Percentiles rank a stretch among this genome's conserved stretches.
Conservation (phyloP, 1,139 yeast genomes). For the Suhomyces choctaworum region DNA sequence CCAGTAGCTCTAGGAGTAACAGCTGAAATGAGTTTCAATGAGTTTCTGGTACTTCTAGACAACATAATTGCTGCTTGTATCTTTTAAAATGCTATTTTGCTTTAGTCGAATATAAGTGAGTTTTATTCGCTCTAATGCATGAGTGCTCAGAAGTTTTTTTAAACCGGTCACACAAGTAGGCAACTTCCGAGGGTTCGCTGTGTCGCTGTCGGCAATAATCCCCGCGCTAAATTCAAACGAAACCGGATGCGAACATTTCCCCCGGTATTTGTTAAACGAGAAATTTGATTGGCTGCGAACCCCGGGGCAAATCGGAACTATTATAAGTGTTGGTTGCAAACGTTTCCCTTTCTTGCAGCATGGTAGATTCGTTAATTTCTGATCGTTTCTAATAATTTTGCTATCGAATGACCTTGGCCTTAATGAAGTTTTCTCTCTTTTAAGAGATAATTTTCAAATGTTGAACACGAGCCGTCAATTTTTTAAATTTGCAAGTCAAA, state of each 20-base stretch:
- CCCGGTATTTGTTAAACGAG: slow-evolving; percentile 10
- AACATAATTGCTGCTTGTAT: slow-evolving; percentile 14
- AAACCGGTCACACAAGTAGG: slow-evolving; percentile 4
- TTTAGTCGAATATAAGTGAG: slow-evolving; percentile 1
- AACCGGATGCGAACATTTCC: slow-evolving; percentile 8
- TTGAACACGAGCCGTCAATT: no score
- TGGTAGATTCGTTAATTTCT: no score
- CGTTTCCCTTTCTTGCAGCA: no score
- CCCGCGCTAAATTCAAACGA: slow-evolving; percentile 8
- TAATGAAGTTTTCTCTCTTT: no score
- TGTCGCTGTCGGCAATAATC: slow-evolving; percentile 2
- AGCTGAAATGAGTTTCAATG: slow-evolving; percentile 18
- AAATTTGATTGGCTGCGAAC: slow-evolving; percentile 10
- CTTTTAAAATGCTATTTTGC: slow-evolving; percentile 1
- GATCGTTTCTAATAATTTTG: no score
- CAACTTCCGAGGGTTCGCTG: slow-evolving; percentile 6
- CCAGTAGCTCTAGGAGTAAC: slow-evolving; percentile 10
- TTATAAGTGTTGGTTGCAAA: no score
- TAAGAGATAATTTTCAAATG: no score
- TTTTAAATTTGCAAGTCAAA: no score
- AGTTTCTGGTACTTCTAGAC: slow-evolving; percentile 18
- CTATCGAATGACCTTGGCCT: no score
- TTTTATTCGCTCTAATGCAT: slow-evolving; percentile 1
- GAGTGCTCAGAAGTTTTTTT: slow-evolving; percentile 1
- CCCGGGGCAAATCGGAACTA: slow-evolving; percentile 13